These are phyloP conservation scores for Gossypium trilobum DNA, from an alignment of 441 rosid species.

Conservation along the genomic window DNA sequence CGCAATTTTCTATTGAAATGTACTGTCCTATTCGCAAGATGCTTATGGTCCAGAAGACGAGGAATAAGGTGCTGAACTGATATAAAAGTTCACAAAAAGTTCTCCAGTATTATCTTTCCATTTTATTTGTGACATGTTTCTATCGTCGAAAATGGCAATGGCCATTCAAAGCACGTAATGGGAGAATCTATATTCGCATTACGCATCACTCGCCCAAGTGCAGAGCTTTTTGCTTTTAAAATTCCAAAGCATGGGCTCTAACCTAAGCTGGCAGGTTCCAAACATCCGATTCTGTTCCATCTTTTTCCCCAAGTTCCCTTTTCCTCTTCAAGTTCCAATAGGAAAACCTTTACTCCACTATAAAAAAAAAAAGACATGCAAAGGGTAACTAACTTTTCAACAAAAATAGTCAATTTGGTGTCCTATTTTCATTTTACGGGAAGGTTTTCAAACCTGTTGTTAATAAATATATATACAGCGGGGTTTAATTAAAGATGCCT, in stretches of 20 bases:
- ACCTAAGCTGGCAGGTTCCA: background rate
- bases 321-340: background rate
- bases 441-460: background rate
- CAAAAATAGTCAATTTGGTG: background rate
- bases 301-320: background rate
- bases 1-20: background rate
- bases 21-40: background rate
- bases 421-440: background rate
- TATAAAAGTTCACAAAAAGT: background rate
- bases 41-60: background rate
- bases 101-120: background rate
- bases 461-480: background rate
- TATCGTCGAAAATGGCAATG: background rate
- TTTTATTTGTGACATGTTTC: background rate
- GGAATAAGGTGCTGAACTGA: background rate
- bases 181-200: constrained; percentile 5
- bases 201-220: background rate
- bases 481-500: background rate
- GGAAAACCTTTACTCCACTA: background rate
- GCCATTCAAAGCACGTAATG: background rate
- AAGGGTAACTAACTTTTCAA: background rate
- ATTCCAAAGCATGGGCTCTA: background rate
- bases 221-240: constrained; percentile 9
- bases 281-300: constrained; percentile 11
- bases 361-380: background rate